These are phyloP conservation scores for Leptodontidium sp. DNA, from an alignment of 2,329 filamentous ascomycete species.

Conservation along the genomic window DNA sequence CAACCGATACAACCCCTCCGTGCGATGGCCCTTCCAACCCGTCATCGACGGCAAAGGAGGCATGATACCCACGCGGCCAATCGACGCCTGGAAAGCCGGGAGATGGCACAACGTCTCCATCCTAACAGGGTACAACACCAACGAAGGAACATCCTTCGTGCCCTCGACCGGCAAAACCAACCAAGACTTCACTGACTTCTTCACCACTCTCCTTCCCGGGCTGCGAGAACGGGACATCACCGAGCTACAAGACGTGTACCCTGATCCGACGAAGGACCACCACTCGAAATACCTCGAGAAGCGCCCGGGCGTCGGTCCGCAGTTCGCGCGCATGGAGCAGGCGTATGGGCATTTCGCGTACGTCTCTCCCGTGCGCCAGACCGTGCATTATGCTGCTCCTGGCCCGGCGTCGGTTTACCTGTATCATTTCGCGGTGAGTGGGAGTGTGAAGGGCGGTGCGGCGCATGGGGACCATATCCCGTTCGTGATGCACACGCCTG, in stretches of 20 bases:
- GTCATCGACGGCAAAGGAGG: slow-evolving; percentile 65
- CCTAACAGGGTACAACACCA: slow-evolving; percentile 74
- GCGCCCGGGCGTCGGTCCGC: slow-evolving; percentile 54
- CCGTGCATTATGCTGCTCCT: slow-evolving; percentile 54
- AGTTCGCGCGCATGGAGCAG: slow-evolving; percentile 65
- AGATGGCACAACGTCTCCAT: slow-evolving; percentile 66
- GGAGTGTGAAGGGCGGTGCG: slow-evolving; percentile 45
- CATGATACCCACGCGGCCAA: slow-evolving; percentile 64
- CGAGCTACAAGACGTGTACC: slow-evolving; percentile 67
- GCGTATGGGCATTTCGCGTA: slow-evolving; percentile 72
- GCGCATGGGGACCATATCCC: slow-evolving; percentile 54
- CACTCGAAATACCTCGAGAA: slow-evolving; percentile 52
- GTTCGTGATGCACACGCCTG: slow-evolving; percentile 53
- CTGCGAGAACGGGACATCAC: slow-evolving; percentile 61
- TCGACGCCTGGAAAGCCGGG: slow-evolving; percentile 64
- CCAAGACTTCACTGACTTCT: slow-evolving; percentile 66
- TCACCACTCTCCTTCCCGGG: slow-evolving; percentile 66
- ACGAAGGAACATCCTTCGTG: slow-evolving; percentile 74
- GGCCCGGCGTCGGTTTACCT: slow-evolving; percentile 55
- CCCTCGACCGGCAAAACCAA: slow-evolving; percentile 56
- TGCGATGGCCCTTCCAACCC: slow-evolving; percentile 73
- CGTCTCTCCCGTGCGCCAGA: slow-evolving; percentile 69
- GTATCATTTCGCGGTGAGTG: slow-evolving; percentile 66
- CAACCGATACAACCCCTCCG: slow-evolving; percentile 51
- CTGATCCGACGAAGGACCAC: slow-evolving; percentile 58